Percentiles rank a stretch among this genome's conserved stretches.
These are phyloP conservation scores for Pichia manshurica DNA, from an alignment of 805 yeast species.

Conservation along the genomic window DNA sequence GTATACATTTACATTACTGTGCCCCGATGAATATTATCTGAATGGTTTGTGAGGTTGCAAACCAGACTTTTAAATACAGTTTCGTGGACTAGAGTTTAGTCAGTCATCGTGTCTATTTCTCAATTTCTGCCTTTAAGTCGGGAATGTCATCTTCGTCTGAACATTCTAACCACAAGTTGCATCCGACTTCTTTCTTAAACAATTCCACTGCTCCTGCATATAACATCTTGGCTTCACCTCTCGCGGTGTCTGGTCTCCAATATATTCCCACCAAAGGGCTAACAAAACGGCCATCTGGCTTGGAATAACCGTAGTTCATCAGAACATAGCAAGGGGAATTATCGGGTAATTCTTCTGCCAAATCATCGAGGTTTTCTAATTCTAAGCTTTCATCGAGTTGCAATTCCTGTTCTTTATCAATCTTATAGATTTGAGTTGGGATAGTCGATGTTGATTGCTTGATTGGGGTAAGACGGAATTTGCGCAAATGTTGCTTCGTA, in stretches of 20 bases:
- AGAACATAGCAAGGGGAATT: conserved; percentile 72
- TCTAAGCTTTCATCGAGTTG: conserved; percentile 39
- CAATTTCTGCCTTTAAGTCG: conserved; percentile 39
- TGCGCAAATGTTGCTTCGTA: conserved; percentile 54
- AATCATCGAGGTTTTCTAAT: conserved; percentile 50
- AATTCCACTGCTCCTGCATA: conserved; percentile 88
- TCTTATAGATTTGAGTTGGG: conserved; percentile 57
- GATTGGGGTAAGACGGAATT: conserved; percentile 54
- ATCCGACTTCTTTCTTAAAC: conserved; percentile 73
- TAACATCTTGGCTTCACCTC: conserved; percentile 76
- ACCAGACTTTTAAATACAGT: too few relatives aligned
- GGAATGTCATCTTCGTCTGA: conserved; percentile 70
- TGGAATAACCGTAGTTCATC: conserved; percentile 66
- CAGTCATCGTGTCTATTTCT: too few relatives aligned
- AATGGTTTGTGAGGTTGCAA: too few relatives aligned
- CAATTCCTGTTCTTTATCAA: conserved; percentile 54
- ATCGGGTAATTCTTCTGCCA: conserved; percentile 75
- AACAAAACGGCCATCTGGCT: conserved; percentile 62
- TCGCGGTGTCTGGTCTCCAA: conserved; percentile 84
- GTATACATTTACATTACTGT: too few relatives aligned
- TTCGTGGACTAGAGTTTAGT: too few relatives aligned
- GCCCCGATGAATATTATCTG: too few relatives aligned
- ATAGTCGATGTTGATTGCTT: conserved; percentile 58
- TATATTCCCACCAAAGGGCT: conserved; percentile 77
- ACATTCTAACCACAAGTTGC: conserved; percentile 53